A percentile compares a stretch with the other conserved stretches of the same genome.
Evolutionary conservation across 192 early-diverging fungal species (phyloP).

Genomic region (Spizellomyces sp.): DNA sequence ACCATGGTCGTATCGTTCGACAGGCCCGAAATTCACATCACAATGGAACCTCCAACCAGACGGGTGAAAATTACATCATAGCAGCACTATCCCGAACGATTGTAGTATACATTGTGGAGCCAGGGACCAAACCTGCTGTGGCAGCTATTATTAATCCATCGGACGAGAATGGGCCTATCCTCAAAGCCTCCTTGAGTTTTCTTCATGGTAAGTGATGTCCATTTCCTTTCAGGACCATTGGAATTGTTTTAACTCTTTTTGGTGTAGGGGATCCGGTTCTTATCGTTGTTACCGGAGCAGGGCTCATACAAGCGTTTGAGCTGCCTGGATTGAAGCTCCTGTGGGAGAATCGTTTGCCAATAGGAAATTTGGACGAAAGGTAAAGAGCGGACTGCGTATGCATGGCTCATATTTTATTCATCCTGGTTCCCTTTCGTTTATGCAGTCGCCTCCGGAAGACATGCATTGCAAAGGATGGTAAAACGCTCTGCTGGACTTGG

Average conservation of each 20-base stretch:
- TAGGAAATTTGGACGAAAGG: background rate
- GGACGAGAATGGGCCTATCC: background rate
- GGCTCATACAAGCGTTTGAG: constrained; percentile 20
- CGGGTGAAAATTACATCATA: constrained; percentile 13
- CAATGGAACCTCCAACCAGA: background rate
- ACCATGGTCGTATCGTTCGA: constrained; percentile 13
- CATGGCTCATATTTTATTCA: too few species aligned
- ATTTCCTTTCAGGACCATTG: background rate
- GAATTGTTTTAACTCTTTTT: background rate
- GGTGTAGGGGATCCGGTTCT: constrained; percentile 24
- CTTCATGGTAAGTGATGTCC: constrained; percentile 8
- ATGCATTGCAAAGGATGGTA: constrained; percentile 10
- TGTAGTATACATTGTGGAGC: background rate
- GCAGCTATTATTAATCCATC: background rate
- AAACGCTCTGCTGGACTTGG: constrained; percentile 10
- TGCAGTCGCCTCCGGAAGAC: background rate
- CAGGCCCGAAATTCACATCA: background rate
- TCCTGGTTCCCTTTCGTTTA: too few species aligned
- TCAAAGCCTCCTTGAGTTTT: constrained; percentile 5
- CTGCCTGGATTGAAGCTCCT: constrained; percentile 24
- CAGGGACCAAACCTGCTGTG: background rate
- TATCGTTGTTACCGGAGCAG: constrained; percentile 10
- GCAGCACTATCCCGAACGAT: background rate
- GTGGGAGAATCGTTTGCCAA: constrained; percentile 11
- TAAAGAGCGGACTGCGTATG: too few species aligned